Percentiles rank a stretch among this genome's conserved stretches.
Conservation (phyloP, 768 basidiomycete genomes). For the Kwoniella newhampshirensis region DNA sequence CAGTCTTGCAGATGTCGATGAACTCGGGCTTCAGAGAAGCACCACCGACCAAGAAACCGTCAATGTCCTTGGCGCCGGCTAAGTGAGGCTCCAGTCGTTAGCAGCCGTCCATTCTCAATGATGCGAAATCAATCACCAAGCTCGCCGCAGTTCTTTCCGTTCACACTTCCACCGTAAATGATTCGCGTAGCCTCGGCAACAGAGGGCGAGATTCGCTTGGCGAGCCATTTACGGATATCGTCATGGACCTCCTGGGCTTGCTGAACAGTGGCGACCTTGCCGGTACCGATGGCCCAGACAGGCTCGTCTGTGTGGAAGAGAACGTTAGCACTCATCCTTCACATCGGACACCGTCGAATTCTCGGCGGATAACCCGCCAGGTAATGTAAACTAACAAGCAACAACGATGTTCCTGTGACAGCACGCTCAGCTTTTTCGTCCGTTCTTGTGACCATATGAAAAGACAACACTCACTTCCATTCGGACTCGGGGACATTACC, state of each 20-base stretch:
- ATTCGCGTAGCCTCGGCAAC: slow-evolving; percentile 76
- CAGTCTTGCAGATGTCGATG: slow-evolving; percentile 76
- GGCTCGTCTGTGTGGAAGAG: slow-evolving; percentile 48
- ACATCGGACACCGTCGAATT: neutral
- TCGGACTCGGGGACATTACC: slow-evolving; percentile 61
- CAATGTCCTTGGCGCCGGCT: slow-evolving; percentile 80
- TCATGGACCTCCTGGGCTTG: slow-evolving; percentile 92
- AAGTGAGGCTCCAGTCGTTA: slow-evolving; percentile 7
- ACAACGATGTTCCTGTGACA: slow-evolving; percentile 79
- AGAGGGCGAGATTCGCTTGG: slow-evolving; percentile 62
- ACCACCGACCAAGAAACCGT: slow-evolving; percentile 97
- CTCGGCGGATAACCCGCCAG: too few relatives aligned
- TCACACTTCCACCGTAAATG: slow-evolving; percentile 95
- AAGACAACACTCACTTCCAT: slow-evolving; percentile 68
- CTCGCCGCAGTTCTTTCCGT: slow-evolving; percentile 80
- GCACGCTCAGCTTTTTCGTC: neutral
- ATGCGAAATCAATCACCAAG: slow-evolving; percentile 62
- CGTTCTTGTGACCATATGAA: neutral
- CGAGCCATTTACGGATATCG: slow-evolving; percentile 74
- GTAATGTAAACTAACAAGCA: slow-evolving; percentile 70
- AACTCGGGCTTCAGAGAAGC: slow-evolving; percentile 98
- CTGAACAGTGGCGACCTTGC: slow-evolving; percentile 80
- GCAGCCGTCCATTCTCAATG: neutral
- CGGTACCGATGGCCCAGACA: slow-evolving; percentile 97
- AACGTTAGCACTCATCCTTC: neutral